Conservation (phyloP, 2,329 filamentous ascomycete genomes). For the Alternaria tenuissima region DNA sequence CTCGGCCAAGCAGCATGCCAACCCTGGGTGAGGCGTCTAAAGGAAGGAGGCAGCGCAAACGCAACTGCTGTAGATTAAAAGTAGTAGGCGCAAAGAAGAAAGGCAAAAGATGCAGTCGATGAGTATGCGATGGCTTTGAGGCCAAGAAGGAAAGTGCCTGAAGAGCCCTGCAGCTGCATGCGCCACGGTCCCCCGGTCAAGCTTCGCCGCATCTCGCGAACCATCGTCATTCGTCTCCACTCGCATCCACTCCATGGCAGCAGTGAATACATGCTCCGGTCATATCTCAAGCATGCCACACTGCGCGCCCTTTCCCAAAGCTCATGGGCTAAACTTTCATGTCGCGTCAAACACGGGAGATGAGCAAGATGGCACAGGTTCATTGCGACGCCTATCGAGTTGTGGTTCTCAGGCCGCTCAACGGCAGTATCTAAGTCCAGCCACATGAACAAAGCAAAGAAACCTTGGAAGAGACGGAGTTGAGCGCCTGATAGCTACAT, state of each 20-base stretch:
- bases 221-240: slow-evolving; percentile 12
- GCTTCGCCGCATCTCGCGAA: slow-evolving; percentile 14
- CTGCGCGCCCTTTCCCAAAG: not conserved
- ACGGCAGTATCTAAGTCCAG: not conserved
- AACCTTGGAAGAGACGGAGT: not conserved
- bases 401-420: not conserved
- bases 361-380: not conserved
- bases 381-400: not conserved
- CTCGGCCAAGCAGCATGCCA: slow-evolving; percentile 44
- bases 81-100: slow-evolving; percentile 9
- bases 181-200: slow-evolving; percentile 13
- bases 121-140: slow-evolving; percentile 4
- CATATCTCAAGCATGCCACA: not conserved
- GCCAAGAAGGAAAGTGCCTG: slow-evolving; percentile 16
- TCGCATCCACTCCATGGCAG: not conserved
- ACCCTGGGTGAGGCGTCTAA: slow-evolving; percentile 6
- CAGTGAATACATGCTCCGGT: not conserved
- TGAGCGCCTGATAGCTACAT: not conserved
- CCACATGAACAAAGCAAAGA: slow-evolving; percentile 4
- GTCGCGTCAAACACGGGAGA: not conserved
- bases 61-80: slow-evolving; percentile 14
- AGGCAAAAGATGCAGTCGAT: slow-evolving; percentile 5
- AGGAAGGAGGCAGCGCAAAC: slow-evolving; percentile 9
- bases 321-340: too few relatives aligned
- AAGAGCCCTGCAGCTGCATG: slow-evolving; percentile 30